Percentiles rank a stretch among this genome's conserved stretches.
Evolutionary conservation across 2,329 filamentous ascomycete species (phyloP).

Genomic region (Elsinoe perseae): DNA sequence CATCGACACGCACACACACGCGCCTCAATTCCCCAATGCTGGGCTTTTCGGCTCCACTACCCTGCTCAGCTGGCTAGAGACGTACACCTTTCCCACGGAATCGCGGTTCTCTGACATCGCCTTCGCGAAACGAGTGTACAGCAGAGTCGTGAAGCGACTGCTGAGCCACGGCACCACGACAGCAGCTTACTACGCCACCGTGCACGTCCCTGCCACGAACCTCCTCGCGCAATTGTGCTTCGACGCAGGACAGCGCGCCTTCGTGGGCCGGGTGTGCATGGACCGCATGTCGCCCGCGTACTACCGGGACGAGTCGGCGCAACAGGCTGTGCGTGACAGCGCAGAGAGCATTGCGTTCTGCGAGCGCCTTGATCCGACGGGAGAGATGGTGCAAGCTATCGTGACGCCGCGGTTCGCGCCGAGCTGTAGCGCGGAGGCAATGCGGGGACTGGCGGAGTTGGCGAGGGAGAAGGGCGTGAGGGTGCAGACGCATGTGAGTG

Average conservation of each 20-base stretch:
- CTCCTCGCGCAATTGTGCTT: slow-evolving; percentile 78
- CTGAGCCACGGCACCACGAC: slow-evolving; percentile 88
- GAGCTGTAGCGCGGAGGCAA: slow-evolving; percentile 46
- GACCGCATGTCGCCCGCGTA: slow-evolving; percentile 66
- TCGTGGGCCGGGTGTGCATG: slow-evolving; percentile 95
- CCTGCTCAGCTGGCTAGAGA: slow-evolving; percentile 86
- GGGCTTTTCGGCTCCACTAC: slow-evolving; percentile 92
- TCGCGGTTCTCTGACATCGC: slow-evolving; percentile 57
- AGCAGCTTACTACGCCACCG: slow-evolving; percentile 89
- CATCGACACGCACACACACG: slow-evolving; percentile 91
- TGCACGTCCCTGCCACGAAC: slow-evolving; percentile 82
- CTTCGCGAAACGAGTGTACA: slow-evolving; percentile 65
- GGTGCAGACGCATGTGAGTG: slow-evolving; percentile 83
- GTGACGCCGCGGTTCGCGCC: slow-evolving; percentile 63
- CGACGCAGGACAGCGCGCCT: slow-evolving; percentile 72
- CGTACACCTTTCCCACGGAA: slow-evolving; percentile 92
- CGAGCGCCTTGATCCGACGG: slow-evolving; percentile 54
- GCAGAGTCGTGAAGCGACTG: slow-evolving; percentile 67
- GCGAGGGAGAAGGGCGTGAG: slow-evolving; percentile 56
- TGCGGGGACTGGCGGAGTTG: slow-evolving; percentile 57
- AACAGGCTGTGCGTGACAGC: slow-evolving; percentile 49
- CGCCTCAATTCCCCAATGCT: slow-evolving; percentile 86
- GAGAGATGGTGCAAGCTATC: slow-evolving; percentile 64
- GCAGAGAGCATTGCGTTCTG: slow-evolving; percentile 51
- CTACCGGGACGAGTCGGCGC: slow-evolving; percentile 67